Evolutionary conservation across 208 protist genomes (phyloP).

Genomic region (Herpetomonas tarakana): DNA sequence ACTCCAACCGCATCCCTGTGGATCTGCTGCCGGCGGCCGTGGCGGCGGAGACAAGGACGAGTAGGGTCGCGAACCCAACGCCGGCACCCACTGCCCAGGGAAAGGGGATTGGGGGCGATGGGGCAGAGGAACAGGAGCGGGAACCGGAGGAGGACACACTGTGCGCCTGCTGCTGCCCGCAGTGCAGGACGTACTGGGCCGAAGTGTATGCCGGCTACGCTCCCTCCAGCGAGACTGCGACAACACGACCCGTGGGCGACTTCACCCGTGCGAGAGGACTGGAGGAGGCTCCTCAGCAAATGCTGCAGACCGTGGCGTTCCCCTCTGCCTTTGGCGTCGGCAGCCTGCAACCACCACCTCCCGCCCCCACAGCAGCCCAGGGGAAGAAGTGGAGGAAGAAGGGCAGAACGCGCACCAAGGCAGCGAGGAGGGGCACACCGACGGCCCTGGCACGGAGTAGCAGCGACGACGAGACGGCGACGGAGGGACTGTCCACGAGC

Average conservation of each 20-base stretch:
- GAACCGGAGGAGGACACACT: no score
- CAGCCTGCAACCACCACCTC: conserved; percentile 14
- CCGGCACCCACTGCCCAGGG: background rate
- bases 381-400: background rate
- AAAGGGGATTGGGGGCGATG: no score
- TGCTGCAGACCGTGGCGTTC: conserved; percentile 70
- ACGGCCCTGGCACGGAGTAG: no score
- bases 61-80: background rate
- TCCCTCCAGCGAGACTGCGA: no score
- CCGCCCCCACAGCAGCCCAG: conserved; percentile 6
- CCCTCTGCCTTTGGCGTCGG: conserved; percentile 44
- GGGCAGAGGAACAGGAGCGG: no score
- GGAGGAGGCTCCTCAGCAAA: conserved; percentile 71
- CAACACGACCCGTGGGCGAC: conserved; percentile 24
- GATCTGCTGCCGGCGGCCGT: conserved; percentile 11
- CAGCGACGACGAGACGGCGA: no score
- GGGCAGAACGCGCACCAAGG: no score
- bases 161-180: no score
- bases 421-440: no score
- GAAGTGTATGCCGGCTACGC: no score
- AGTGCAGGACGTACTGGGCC: no score
- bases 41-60: background rate
- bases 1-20: conserved; percentile 60
- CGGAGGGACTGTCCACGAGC: no score
- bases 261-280: conserved; percentile 24